Percentiles rank a stretch among this genome's conserved stretches.
Evolutionary conservation across 495 filamentous ascomycete species (phyloP).

Genomic region (Cercophora sp.): DNA sequence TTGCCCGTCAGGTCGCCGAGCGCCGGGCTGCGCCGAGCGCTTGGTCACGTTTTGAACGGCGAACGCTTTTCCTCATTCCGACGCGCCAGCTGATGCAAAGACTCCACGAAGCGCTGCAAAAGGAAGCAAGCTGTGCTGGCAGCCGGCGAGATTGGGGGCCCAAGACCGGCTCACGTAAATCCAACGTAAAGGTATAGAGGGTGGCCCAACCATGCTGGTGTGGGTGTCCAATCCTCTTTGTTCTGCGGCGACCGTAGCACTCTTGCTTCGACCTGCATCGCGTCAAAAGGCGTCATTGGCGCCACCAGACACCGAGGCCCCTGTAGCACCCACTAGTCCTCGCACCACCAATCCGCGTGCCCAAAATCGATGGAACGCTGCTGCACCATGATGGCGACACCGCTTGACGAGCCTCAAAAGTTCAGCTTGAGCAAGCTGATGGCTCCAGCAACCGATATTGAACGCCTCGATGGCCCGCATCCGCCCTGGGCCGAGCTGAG

Average conservation of each 20-base stretch:
- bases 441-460: background rate
- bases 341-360: constrained; percentile 6
- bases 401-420: background rate
- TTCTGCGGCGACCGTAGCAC: background rate
- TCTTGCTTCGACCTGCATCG: constrained; percentile 15
- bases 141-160: constrained; percentile 18
- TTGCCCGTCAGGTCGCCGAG: constrained; percentile 1
- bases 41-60: background rate
- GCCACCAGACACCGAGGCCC: constrained; percentile 16
- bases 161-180: constrained; percentile 23
- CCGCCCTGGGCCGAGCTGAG: background rate
- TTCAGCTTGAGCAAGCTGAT: background rate
- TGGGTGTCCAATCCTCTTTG: constrained; percentile 2
- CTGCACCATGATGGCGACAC: too few relatives aligned
- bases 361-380: too few relatives aligned
- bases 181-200: constrained; percentile 17
- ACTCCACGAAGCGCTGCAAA: too few relatives aligned
- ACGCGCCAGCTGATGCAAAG: background rate
- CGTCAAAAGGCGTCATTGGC: constrained; percentile 24
- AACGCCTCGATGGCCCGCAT: background rate
- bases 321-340: constrained; percentile 14
- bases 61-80: constrained; percentile 4
- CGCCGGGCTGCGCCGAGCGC: background rate
- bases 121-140: constrained; percentile 12
- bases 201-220: background rate